phyloP scores from a whole-genome alignment of 169 alveolate species.

The Babesia bovis region DNA sequence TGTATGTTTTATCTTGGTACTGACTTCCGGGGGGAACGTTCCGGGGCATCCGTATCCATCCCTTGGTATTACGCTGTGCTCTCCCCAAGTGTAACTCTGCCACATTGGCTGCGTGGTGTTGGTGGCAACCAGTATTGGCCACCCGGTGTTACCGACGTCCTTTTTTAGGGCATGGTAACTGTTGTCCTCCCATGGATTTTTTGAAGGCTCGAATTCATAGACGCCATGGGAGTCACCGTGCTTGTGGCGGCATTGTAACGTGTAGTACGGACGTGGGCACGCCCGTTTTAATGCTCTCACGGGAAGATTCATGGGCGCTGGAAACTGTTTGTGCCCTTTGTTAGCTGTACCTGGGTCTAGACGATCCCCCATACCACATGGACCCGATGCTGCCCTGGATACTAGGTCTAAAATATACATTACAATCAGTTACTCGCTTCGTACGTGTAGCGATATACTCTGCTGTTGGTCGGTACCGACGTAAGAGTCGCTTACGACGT shows the following conservation, averaged over 20 bases:
- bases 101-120: conserved; percentile 76
- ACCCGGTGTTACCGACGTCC: conserved; percentile 67
- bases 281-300: conserved; percentile 4
- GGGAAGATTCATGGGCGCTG: not conserved
- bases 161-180: conserved; percentile 60
- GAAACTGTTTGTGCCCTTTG: not conserved
- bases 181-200: conserved; percentile 70
- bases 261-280: not conserved
- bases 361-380: not conserved
- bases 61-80: conserved; percentile 75
- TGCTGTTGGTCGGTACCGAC: conserved; percentile 82
- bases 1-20: conserved; percentile 74
- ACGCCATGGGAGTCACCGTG: conserved; percentile 29
- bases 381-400: too few relatives aligned
- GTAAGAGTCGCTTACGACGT: conserved; percentile 82
- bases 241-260: conserved; percentile 13
- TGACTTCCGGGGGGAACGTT: conserved; percentile 77
- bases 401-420: too few relatives aligned
- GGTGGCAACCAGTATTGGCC: conserved; percentile 75
- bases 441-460: conserved; percentile 31
- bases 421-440: not conserved
- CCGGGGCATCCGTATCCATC: conserved; percentile 79
- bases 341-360: not conserved
- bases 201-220: conserved; percentile 53
- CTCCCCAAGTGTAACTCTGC: conserved; percentile 75